Conservation (phyloP, 371 early-diverging fungal species). For the Mucor irregularis region DNA sequence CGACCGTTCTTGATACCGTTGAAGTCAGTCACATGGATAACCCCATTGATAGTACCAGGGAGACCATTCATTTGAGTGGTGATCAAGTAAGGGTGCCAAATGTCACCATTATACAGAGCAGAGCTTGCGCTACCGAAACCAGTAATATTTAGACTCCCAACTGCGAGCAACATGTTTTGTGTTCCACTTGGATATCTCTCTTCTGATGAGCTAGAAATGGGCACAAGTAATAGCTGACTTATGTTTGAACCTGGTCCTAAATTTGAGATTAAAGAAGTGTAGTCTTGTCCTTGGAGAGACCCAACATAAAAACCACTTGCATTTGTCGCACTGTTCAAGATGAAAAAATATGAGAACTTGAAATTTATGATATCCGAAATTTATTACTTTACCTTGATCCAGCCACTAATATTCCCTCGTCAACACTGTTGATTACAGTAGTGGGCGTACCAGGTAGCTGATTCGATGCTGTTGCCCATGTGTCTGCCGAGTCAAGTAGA, state of each 20-base stretch:
- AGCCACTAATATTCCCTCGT: not conserved
- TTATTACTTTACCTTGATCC: constrained; percentile 3
- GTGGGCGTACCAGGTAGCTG: constrained; percentile 1
- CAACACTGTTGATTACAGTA: not conserved
- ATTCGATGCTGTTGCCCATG: not conserved
- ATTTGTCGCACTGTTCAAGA: not conserved
- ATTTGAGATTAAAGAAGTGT: not conserved
- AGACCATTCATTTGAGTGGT: constrained; percentile 36
- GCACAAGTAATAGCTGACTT: constrained; percentile 37
- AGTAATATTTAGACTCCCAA: constrained; percentile 50
- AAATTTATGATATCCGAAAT: not conserved
- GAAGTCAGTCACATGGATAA: constrained; percentile 29
- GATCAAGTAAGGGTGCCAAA: constrained; percentile 65
- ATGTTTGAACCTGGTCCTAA: constrained; percentile 5
- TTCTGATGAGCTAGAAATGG: constrained; percentile 17
- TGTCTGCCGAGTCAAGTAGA: not conserved
- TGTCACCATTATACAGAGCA: constrained; percentile 63
- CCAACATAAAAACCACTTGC: constrained; percentile 3
- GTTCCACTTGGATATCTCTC: constrained; percentile 31
- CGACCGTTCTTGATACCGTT: constrained; percentile 24
- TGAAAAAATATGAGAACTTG: not conserved
- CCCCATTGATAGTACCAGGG: constrained; percentile 26
- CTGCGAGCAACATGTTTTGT: constrained; percentile 42
- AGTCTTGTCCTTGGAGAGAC: not conserved
- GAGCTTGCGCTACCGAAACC: constrained; percentile 52